These are phyloP conservation scores for Lipomyces oligophaga DNA, from an alignment of 805 yeast genomes.

Conservation along the genomic window DNA sequence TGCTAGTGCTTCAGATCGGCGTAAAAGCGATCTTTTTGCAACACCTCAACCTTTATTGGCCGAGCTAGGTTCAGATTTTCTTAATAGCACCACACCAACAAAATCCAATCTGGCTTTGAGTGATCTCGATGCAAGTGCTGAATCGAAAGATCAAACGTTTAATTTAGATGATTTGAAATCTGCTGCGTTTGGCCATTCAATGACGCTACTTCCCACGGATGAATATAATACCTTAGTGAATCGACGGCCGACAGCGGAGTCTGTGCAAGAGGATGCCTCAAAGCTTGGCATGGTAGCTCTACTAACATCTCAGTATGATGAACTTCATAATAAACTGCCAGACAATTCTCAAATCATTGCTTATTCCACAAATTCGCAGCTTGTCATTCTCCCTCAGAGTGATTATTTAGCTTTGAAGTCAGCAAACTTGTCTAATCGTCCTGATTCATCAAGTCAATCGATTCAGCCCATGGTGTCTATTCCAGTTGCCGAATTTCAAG, in stretches of 20 bases:
- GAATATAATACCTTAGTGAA: conserved; percentile 7
- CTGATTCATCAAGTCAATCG: conserved; percentile 22
- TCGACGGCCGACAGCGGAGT: conserved; percentile 1
- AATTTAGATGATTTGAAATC: conserved; percentile 9
- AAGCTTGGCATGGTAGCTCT: not conserved
- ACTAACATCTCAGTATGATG: not conserved
- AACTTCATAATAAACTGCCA: not conserved
- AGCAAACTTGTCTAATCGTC: not conserved
- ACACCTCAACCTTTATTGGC: conserved; percentile 23
- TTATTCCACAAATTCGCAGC: not conserved
- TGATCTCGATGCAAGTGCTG: too few species aligned
- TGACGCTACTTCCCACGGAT: conserved; percentile 6
- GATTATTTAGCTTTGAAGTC: conserved; percentile 26
- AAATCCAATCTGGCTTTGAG: too few species aligned
- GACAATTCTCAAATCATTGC: not conserved
- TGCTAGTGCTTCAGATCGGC: conserved; percentile 2
- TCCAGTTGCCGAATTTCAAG: conserved; percentile 9
- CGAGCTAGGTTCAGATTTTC: conserved; percentile 23
- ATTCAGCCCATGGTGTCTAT: conserved; percentile 26
- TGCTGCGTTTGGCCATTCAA: conserved; percentile 23
- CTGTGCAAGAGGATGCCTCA: conserved; percentile 9
- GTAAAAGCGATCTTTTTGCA: conserved; percentile 23
- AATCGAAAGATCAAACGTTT: conserved; percentile 6
- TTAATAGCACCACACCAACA: conserved; percentile 9
- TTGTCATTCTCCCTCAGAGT: conserved; percentile 28